Evolutionary conservation across 352 stramenopile species (phyloP).

Genomic region (Pythium guiyangense): DNA sequence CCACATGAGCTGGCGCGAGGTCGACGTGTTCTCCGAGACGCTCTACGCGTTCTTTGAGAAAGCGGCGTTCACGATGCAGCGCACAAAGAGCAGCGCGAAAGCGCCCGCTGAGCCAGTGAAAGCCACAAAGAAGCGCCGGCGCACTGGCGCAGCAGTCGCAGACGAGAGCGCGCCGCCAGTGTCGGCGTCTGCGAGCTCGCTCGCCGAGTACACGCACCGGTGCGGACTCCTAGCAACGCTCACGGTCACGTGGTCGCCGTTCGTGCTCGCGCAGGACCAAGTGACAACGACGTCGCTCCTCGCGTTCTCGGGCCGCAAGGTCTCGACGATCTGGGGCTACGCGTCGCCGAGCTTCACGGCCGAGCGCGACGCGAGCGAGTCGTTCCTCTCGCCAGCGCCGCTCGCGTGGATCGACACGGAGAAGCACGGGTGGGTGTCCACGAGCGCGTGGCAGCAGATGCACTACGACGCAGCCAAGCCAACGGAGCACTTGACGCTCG

Average conservation of each 20-base stretch:
- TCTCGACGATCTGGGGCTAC: constrained; percentile 74
- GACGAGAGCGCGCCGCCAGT: too few species aligned
- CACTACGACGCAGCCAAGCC: constrained; percentile 22
- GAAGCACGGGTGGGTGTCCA: constrained; percentile 65
- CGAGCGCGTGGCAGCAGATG: constrained; percentile 65
- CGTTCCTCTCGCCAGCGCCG: constrained; percentile 26
- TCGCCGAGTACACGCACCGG: constrained; percentile 55
- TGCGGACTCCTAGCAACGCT: constrained; percentile 61
- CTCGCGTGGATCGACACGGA: constrained; percentile 56
- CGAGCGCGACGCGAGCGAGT: constrained; percentile 5
- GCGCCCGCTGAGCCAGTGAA: too few species aligned
- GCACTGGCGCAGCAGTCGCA: neutral
- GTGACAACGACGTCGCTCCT: constrained; percentile 52
- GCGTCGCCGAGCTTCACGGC: constrained; percentile 33
- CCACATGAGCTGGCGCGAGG: constrained; percentile 73
- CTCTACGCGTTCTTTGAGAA: constrained; percentile 58
- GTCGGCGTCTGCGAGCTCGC: constrained; percentile 20
- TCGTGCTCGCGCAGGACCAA: constrained; percentile 38
- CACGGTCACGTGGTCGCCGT: constrained; percentile 67
- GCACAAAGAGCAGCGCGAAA: constrained; percentile 1
- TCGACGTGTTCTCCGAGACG: constrained; percentile 64
- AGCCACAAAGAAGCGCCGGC: constrained; percentile 21
- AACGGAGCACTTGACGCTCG: constrained; percentile 27
- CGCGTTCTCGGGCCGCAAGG: constrained; percentile 50
- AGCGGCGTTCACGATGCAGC: constrained; percentile 26